phyloP scores from a whole-genome alignment of 306 rosid genomes.

The Quercus suber region DNA sequence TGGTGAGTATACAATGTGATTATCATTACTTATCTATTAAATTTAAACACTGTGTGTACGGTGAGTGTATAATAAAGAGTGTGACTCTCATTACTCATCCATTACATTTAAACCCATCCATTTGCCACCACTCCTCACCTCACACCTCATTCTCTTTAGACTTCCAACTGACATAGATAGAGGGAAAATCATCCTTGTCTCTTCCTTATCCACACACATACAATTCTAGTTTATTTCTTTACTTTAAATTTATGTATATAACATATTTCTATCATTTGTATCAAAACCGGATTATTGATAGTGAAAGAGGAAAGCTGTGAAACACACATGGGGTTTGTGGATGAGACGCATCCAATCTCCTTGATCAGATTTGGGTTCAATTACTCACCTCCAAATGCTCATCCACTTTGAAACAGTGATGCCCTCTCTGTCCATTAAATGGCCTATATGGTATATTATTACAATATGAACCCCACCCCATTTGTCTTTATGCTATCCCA shows the following conservation, averaged over 20 bases:
- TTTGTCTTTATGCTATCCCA: constrained; percentile 34
- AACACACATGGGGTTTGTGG: constrained; percentile 70
- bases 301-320: constrained; percentile 38
- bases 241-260: background rate
- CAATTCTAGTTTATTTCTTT: background rate
- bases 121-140: background rate
- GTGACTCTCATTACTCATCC: background rate
- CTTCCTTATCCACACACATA: background rate
- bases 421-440: constrained; percentile 6
- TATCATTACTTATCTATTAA: too few species aligned
- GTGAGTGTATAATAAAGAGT: too few species aligned
- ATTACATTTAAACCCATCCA: background rate
- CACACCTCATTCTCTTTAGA: background rate
- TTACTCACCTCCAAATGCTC: constrained; percentile 74
- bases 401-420: constrained; percentile 46
- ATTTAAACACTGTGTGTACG: too few species aligned
- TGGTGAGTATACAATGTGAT: too few species aligned
- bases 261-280: background rate
- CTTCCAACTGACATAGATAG: background rate
- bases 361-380: constrained; percentile 61
- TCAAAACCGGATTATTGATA: constrained; percentile 33
- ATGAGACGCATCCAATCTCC: constrained; percentile 34
- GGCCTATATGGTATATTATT: constrained; percentile 13
- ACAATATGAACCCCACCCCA: constrained; percentile 33
- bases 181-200: background rate